Percentiles rank a stretch among this genome's conserved stretches.
Conservation (phyloP, 352 stramenopile genomes). For the Globisporangium carolinianum region DNA sequence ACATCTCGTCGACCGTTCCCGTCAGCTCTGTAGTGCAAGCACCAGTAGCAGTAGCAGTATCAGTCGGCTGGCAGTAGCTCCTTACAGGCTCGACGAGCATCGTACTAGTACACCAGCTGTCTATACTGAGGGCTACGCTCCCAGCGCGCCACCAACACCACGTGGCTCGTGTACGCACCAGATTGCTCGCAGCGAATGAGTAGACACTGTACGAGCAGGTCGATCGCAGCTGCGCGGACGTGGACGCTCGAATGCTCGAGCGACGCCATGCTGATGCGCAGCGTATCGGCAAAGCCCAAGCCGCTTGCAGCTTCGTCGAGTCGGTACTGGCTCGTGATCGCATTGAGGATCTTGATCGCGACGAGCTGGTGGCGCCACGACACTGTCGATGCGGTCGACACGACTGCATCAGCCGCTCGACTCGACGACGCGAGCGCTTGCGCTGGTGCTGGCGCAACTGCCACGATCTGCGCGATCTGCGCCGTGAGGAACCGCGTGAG, state of each 20-base stretch:
- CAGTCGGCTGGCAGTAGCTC: neutral
- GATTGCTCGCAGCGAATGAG: conserved; percentile 72
- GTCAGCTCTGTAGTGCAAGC: conserved; percentile 31
- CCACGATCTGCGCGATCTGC: conserved; percentile 48
- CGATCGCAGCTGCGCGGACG: conserved; percentile 59
- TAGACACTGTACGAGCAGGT: conserved; percentile 64
- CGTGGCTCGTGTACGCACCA: conserved; percentile 21
- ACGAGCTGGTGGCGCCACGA: conserved; percentile 72
- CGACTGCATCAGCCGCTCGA: conserved; percentile 1
- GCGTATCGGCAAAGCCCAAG: conserved; percentile 45
- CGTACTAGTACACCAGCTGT: too few species aligned
- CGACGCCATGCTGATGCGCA: conserved; percentile 54
- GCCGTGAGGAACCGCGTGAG: conserved; percentile 51
- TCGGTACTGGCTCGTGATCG: conserved; percentile 73
- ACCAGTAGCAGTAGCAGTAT: neutral
- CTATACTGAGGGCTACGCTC: too few species aligned
- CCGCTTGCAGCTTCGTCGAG: conserved; percentile 51
- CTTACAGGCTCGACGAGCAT: too few species aligned
- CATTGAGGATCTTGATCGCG: conserved; percentile 71
- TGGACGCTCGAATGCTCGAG: conserved; percentile 75
- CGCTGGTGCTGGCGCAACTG: conserved; percentile 4
- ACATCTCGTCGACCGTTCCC: conserved; percentile 49
- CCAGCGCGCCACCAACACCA: too few species aligned
- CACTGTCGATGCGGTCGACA: conserved; percentile 1
- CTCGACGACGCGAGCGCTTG: conserved; percentile 15